These are phyloP conservation scores for Boletus tylopilopsis DNA, from an alignment of 768 basidiomycete genomes.

Conservation along the genomic window DNA sequence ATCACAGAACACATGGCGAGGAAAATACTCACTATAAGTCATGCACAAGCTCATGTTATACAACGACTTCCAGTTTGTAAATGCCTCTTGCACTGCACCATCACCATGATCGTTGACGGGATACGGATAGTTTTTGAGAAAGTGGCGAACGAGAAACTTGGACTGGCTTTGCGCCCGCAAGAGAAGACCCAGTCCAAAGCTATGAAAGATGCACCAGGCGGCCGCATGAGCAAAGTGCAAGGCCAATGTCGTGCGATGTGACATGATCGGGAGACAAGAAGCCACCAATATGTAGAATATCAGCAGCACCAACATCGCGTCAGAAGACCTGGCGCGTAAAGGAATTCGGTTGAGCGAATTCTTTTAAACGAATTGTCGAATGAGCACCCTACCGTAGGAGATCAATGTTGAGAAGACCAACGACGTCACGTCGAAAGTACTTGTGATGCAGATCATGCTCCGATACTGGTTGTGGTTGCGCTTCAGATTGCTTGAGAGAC, in stretches of 20 bases:
- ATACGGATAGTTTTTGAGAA: constrained; percentile 92
- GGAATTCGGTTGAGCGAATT: constrained; percentile 22
- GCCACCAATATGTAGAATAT: constrained; percentile 62
- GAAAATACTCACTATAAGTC: constrained; percentile 74
- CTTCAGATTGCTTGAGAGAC: not conserved
- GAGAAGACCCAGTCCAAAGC: constrained; percentile 79
- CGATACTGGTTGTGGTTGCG: constrained; percentile 37
- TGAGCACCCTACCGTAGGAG: constrained; percentile 62
- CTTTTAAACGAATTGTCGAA: not conserved
- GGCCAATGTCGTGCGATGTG: constrained; percentile 45
- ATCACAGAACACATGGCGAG: not conserved
- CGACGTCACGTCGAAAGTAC: constrained; percentile 86
- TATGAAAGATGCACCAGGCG: constrained; percentile 83
- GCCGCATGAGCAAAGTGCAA: constrained; percentile 83
- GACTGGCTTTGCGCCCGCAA: constrained; percentile 79
- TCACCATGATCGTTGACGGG: constrained; percentile 61
- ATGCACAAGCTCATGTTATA: constrained; percentile 94
- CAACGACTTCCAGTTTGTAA: constrained; percentile 89
- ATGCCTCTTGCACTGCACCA: constrained; percentile 88
- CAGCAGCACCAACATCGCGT: constrained; percentile 75
- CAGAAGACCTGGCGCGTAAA: constrained; percentile 60
- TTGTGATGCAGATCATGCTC: constrained; percentile 87
- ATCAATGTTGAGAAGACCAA: constrained; percentile 80
- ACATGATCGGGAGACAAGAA: constrained; percentile 56
- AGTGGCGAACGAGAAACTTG: constrained; percentile 92